A percentile compares a stretch with the other conserved stretches of the same genome.
phyloP scores from a whole-genome alignment of 2,329 filamentous ascomycete species.

The Dothideomycetidae sp. region DNA sequence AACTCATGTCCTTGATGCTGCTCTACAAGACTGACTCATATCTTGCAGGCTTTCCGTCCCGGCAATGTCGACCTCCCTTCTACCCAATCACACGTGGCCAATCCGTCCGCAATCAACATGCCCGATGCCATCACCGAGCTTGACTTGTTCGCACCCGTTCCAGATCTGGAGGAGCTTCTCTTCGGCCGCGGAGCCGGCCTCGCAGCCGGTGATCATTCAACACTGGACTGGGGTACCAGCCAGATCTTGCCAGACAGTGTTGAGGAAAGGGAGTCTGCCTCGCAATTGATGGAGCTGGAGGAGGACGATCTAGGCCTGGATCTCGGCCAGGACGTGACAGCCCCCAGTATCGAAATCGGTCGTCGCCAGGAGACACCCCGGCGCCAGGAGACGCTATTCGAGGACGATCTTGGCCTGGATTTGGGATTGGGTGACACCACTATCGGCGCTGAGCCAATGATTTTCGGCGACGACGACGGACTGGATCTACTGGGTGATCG shows the following conservation, averaged over 20 bases:
- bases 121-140: slow-evolving; percentile 88
- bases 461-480: slow-evolving; percentile 15
- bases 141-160: slow-evolving; percentile 63
- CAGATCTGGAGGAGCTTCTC: slow-evolving; percentile 73
- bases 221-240: slow-evolving; percentile 48
- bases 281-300: slow-evolving; percentile 33
- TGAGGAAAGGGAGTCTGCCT: slow-evolving; percentile 31
- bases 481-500: slow-evolving; percentile 25
- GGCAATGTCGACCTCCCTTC: slow-evolving; percentile 93
- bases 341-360: slow-evolving; percentile 66
- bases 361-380: slow-evolving; percentile 57
- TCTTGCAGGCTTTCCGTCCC: slow-evolving; percentile 80
- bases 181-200: slow-evolving; percentile 19
- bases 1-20: not conserved
- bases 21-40: slow-evolving; percentile 6
- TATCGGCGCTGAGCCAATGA: slow-evolving; percentile 13
- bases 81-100: slow-evolving; percentile 59
- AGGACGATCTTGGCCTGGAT: slow-evolving; percentile 42
- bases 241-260: slow-evolving; percentile 64
- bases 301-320: slow-evolving; percentile 49
- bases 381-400: slow-evolving; percentile 42
- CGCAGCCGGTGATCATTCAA: slow-evolving; percentile 24
- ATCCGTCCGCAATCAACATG: slow-evolving; percentile 73
- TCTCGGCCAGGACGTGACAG: slow-evolving; percentile 38
- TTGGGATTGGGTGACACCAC: slow-evolving; percentile 24